Percentiles rank a stretch among this genome's conserved stretches.
Conservation (phyloP, 352 stramenopile species). For the Phytophthora sp. region DNA sequence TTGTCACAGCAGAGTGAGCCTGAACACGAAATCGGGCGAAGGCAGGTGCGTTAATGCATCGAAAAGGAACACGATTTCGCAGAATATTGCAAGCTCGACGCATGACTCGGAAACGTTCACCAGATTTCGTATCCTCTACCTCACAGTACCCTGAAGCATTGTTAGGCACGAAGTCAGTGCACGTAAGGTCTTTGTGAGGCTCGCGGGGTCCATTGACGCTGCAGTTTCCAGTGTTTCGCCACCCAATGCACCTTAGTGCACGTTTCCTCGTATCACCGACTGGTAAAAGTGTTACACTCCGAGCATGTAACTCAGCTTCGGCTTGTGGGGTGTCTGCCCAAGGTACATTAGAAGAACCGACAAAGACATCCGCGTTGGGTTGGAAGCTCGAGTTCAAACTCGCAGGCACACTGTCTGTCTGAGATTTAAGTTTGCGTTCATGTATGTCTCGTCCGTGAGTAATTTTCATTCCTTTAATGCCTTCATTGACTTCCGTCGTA, state of each 20-base stretch:
- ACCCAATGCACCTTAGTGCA: conserved; percentile 21
- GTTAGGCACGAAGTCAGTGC: conserved; percentile 26
- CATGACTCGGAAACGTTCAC: conserved; percentile 42
- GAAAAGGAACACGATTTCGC: conserved; percentile 34
- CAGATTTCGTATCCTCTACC: conserved; percentile 23
- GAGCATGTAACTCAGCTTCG: conserved; percentile 29
- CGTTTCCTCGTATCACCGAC: conserved; percentile 9
- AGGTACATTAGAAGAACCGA: too few relatives aligned
- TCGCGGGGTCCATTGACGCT: conserved; percentile 17
- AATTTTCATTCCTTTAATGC: too few relatives aligned
- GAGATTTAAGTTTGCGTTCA: too few relatives aligned
- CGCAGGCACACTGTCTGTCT: too few relatives aligned
- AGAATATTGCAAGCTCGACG: conserved; percentile 33
- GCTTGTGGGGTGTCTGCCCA: background rate
- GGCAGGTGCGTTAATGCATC: conserved; percentile 44
- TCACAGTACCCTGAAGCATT: conserved; percentile 32
- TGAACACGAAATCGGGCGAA: conserved; percentile 42
- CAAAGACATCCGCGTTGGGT: too few relatives aligned
- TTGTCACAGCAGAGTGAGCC: conserved; percentile 12
- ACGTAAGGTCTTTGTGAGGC: conserved; percentile 14
- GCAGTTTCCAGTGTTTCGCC: conserved; percentile 17
- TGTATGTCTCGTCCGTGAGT: too few relatives aligned
- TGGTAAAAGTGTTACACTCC: conserved; percentile 28
- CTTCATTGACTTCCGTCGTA: too few relatives aligned
- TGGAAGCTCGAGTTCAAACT: too few relatives aligned